phyloP scores from a whole-genome alignment of 306 rosid species.

The Parietaria judaica region DNA sequence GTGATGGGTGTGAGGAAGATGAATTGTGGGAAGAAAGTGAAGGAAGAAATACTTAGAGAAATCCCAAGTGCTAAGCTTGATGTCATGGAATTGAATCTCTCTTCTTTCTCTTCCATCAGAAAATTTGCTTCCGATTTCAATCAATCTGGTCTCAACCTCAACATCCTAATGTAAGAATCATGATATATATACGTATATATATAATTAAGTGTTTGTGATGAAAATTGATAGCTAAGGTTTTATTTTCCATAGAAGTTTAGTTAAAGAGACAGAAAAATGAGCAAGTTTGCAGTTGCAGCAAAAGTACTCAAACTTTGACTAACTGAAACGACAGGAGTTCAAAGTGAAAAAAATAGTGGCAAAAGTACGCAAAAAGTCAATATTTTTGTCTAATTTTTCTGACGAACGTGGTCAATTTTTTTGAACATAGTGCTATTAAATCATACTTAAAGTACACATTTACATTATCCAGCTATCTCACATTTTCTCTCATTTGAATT shows the following conservation, averaged over 20 bases:
- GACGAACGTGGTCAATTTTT: not conserved
- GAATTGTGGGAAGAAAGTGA: slow-evolving; percentile 36
- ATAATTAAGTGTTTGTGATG: no score
- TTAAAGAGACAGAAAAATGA: no score
- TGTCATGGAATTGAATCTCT: slow-evolving; percentile 70
- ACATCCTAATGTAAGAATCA: slow-evolving; percentile 68
- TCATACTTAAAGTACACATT: no score
- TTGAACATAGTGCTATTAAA: no score
- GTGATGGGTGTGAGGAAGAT: slow-evolving; percentile 63
- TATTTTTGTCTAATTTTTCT: not conserved
- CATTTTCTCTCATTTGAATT: no score
- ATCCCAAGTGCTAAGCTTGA: slow-evolving; percentile 66
- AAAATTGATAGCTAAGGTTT: no score
- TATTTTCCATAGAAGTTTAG: no score
- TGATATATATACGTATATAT: not conserved
- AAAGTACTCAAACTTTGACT: no score
- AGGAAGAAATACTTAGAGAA: slow-evolving; percentile 50
- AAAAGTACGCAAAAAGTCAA: not conserved
- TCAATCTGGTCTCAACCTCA: slow-evolving; percentile 49
- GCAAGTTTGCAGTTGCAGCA: no score
- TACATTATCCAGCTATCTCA: no score
- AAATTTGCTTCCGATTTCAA: slow-evolving; percentile 59
- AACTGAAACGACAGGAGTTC: no score
- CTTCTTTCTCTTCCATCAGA: slow-evolving; percentile 52
- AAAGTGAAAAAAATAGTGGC: no score